phyloP scores from a whole-genome alignment of 2,329 filamentous ascomycete genomes.

The Metarhizium rileyi region DNA sequence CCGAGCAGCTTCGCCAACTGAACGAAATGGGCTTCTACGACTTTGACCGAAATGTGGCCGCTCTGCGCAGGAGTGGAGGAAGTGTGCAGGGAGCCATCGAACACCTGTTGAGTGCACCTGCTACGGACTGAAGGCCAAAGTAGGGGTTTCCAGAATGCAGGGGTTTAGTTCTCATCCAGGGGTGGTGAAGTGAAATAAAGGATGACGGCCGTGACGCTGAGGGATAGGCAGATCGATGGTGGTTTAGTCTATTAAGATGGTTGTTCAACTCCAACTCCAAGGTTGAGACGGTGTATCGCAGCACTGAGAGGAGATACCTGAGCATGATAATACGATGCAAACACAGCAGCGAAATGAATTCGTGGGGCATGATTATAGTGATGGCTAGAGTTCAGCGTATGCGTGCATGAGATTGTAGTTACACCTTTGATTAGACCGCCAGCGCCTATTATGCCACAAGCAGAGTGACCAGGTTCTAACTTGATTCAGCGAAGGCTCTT shows the following conservation, averaged over 20 bases:
- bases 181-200: not conserved
- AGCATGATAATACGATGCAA: constrained; percentile 1
- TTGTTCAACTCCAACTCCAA: not conserved
- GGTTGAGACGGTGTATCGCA: not conserved
- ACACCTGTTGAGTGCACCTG: constrained; percentile 52
- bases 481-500: too few relatives aligned
- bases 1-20: constrained; percentile 78
- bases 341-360: not conserved
- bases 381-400: too few relatives aligned
- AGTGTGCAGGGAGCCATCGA: constrained; percentile 90
- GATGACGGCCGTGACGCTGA: not conserved
- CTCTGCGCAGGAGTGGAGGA: constrained; percentile 77
- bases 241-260: not conserved
- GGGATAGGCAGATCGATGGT: not conserved
- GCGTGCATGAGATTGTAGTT: too few relatives aligned
- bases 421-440: too few relatives aligned
- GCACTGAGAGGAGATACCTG: constrained; percentile 1
- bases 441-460: too few relatives aligned
- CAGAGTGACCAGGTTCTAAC: too few relatives aligned
- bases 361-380: not conserved
- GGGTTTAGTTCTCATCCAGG: not conserved
- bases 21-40: constrained; percentile 99
- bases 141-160: not conserved
- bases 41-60: constrained; percentile 86
- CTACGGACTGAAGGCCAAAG: constrained; percentile 10